Evolutionary conservation across 2,329 filamentous ascomycete species (phyloP), one percentile per base, ranked within the genome.

Genomic region (Dothideomycetes sp.): DNA sequence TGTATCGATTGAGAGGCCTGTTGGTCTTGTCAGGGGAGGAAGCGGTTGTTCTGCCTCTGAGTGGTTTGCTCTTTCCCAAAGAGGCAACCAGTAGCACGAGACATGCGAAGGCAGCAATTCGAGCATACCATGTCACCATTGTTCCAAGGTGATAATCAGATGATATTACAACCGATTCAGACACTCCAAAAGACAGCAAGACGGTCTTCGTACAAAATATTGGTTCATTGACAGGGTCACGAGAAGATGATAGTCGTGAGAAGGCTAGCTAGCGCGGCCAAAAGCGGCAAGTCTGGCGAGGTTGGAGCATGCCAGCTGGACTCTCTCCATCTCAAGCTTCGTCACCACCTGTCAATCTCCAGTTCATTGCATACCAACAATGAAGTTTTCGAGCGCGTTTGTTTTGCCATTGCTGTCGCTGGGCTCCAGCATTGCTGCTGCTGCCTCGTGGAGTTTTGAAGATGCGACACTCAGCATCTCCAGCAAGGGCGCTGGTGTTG

Each of bases 371-470:
- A 31, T 16, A 9, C 25, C 41, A 33, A 50, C 25, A 28, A 59
- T 60, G 57, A 56, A 43, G 39, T 31, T 58, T 29, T 38, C 53
- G 16, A 43, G 31, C 28, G 43, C 44, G 39, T 33, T 51, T 9
- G 40, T 47, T 4, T 23, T 52, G 17, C 44, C 46, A 9, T 30
- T 49, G 12, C 41, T 54, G 17, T 50, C 51, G n/a, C 44, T 50
- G 11, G 44, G 44, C 22, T 46, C 52, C n/a, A 20, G 42, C 15
- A 53, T 62, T 38, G 67, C 64, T 16, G 73, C 73, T 19, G 70
- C 67, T 43, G 66, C 68, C 20, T 73, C 74, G 16, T 89, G 84
- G 84, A 71, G 71, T 42, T 88, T 88, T 53, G 73, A 82, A 49
- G 82, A 87, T 63, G 84, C 73, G 49, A 77, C 72, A 46, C 68